A percentile compares a stretch with the other conserved stretches of the same genome.
phyloP scores from a whole-genome alignment of 108 stramenopile species.

The Nitzschia sp. region DNA sequence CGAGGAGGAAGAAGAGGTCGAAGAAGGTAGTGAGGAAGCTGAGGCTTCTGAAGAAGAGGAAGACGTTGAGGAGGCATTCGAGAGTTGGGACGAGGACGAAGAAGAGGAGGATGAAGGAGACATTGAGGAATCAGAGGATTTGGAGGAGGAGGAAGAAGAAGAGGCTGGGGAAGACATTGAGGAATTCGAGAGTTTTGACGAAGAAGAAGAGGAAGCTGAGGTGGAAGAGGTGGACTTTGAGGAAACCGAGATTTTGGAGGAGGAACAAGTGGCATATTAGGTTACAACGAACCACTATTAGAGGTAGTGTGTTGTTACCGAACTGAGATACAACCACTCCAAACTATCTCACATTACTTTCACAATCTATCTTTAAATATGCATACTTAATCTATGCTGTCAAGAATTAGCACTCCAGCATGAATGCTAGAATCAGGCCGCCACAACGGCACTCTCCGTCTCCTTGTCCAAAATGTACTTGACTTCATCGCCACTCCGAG shows the following conservation, averaged over 20 bases:
- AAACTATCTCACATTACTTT: no score
- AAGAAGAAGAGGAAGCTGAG: background rate
- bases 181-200: background rate
- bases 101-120: background rate
- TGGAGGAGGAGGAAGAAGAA: background rate
- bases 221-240: background rate
- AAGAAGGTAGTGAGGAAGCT: background rate
- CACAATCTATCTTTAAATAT: no score
- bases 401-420: no score
- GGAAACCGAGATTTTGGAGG: background rate
- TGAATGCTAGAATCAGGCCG: no score
- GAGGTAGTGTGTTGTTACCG: no score
- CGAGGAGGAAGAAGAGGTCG: background rate
- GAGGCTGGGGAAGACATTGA: background rate
- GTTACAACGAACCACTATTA: no score
- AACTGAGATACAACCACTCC: no score
- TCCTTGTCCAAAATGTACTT: conserved; percentile 12
- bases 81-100: background rate
- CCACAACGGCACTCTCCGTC: no score
- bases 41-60: background rate
- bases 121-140: background rate
- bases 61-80: background rate
- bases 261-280: no score
- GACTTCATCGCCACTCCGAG: background rate
- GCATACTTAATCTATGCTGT: no score